Evolutionary conservation across 495 filamentous ascomycete genomes (phyloP), one percentile per base, ranked within the genome.

Genomic region (Trichoderma reesei): DNA sequence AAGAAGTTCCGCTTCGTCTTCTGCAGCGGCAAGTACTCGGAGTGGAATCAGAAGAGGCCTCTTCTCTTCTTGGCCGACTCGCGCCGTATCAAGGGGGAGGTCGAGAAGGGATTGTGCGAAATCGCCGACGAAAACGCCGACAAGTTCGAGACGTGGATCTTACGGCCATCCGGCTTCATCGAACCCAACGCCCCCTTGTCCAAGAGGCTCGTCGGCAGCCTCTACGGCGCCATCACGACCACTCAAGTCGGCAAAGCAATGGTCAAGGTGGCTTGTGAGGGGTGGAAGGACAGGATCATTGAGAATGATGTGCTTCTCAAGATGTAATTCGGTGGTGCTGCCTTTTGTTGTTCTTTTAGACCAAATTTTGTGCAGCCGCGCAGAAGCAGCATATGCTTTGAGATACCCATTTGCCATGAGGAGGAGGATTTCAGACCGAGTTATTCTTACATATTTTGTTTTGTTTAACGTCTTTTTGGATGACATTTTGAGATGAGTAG

Each of bases 1-100:
- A 73, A 71, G 59, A 74, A 72, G 39, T 81, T 86, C 63, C 74
- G 77, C 10, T 85, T 83, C 64, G 69, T 83, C 3, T 82, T 82
- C 68, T 72, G 77, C 60, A 82, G 80, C 65, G 81, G 82, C 20
- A 73, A 67, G 7, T 68, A 68, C 0, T 74, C 78, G 11, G 80
- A 83, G 64, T 73, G 76, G 68, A 76, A 83, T 54, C 74, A 81
- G 68, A 68, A 63, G 0, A 80, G 77, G 69, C 51, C 67, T 3
- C 65, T 84, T 39, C 74, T 72, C 66, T 76, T 82, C 65, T 64
- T 77, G 65, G 62, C 66, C 9, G 73, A 80, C 26, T 74, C 75
- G 16, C 71, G 82, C 41, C 73, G 69, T 6, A 74, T 81, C 26
- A 75, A 82, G 63, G 78, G 79, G 31, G 68, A 75, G 65, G 72